Conservation (phyloP, 2,329 filamentous ascomycete species). For the Colletotrichum acutatum region DNA sequence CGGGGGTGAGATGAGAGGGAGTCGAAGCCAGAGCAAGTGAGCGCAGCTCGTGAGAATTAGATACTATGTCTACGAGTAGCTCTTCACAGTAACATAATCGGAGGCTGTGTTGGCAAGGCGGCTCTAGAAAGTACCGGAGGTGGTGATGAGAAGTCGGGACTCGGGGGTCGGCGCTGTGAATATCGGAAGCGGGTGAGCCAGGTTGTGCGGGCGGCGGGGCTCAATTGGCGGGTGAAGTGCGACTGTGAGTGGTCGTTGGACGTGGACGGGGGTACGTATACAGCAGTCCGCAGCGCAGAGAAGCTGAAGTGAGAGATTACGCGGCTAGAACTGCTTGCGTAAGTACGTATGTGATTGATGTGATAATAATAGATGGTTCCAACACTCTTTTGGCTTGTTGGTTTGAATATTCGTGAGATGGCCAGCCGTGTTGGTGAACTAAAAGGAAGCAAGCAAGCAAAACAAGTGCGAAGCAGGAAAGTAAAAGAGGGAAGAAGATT, state of each 20-base stretch:
- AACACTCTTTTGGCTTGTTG: neutral
- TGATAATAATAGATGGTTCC: neutral
- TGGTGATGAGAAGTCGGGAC: conserved; percentile 14
- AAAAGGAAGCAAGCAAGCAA: neutral
- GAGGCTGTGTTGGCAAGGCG: neutral
- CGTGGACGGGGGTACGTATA: conserved; percentile 15
- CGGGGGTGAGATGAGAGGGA: neutral
- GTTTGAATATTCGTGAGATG: neutral
- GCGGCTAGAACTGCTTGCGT: conserved; percentile 12
- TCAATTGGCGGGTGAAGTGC: conserved; percentile 10
- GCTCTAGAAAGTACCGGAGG: neutral
- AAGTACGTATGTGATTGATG: too few relatives aligned
- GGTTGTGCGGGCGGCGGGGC: conserved; percentile 15
- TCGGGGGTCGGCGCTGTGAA: conserved; percentile 15
- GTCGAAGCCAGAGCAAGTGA: neutral
- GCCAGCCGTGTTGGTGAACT: neutral
- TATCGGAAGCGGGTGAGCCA: conserved; percentile 20
- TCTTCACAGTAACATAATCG: conserved; percentile 20
- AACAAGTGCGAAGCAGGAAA: neutral
- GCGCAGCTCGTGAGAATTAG: neutral
- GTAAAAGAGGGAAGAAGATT: neutral
- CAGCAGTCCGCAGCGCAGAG: neutral
- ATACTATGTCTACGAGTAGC: neutral
- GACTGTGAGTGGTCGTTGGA: neutral
- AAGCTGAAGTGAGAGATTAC: conserved; percentile 4